Conservation (phyloP, 169 alveolate genomes). For the Plasmodium sp. region DNA sequence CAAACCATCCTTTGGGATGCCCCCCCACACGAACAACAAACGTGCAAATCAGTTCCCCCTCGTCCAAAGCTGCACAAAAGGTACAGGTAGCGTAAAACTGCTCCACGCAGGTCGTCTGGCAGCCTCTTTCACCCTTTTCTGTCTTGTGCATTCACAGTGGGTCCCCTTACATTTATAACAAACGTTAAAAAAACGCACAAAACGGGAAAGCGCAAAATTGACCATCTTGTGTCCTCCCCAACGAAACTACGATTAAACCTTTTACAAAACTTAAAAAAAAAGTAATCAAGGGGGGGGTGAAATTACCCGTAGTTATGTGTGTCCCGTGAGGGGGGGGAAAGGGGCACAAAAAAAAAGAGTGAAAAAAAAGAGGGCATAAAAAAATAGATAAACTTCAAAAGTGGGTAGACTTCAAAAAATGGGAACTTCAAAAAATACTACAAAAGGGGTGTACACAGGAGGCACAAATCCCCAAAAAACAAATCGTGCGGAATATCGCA, state of each 20-base stretch:
- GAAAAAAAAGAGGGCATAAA: background rate
- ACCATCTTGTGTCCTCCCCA: background rate
- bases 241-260: background rate
- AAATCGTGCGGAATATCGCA: background rate
- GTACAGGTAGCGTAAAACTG: background rate
- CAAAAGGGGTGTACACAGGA: background rate
- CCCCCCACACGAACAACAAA: background rate
- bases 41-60: background rate
- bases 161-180: background rate
- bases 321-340: background rate
- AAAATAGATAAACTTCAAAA: background rate
- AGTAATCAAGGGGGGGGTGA: background rate
- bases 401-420: background rate
- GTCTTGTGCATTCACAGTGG: background rate
- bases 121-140: background rate
- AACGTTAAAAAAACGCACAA: background rate
- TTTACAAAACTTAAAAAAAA: conserved; percentile 1
- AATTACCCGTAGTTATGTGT: background rate
- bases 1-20: background rate
- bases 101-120: background rate
- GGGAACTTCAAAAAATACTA: background rate
- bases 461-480: background rate
- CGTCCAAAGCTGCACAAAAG: background rate
- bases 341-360: background rate
- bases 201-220: background rate